These are phyloP conservation scores for Chrysosporium keratinophilum DNA, from an alignment of 2,329 filamentous ascomycete species.

Conservation along the genomic window DNA sequence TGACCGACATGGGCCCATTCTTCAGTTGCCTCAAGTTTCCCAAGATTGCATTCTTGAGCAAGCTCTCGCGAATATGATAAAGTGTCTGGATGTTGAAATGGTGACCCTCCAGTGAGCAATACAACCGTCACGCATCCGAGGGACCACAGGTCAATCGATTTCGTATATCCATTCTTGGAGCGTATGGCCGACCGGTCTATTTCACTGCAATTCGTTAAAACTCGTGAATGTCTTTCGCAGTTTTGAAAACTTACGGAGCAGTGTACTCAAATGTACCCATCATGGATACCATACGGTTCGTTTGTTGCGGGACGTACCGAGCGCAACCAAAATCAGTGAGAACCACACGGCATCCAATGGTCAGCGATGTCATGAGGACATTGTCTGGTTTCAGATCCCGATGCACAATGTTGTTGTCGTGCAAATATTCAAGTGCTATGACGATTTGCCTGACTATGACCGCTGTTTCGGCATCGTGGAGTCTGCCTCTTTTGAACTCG, in stretches of 20 bases:
- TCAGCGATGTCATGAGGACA: conserved; percentile 48
- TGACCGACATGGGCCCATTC: conserved; percentile 36
- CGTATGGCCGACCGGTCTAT: conserved; percentile 5
- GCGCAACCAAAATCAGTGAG: conserved; percentile 54
- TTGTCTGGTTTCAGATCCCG: conserved; percentile 56
- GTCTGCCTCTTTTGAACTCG: conserved; percentile 38
- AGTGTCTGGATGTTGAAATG: conserved; percentile 36
- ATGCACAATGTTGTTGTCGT: conserved; percentile 47
- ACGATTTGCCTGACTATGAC: conserved; percentile 47
- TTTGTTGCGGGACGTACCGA: conserved; percentile 25
- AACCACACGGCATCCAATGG: conserved; percentile 43
- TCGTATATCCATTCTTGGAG: conserved; percentile 37
- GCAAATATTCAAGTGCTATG: conserved; percentile 49
- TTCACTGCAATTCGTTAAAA: conserved; percentile 19
- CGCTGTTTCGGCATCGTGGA: conserved; percentile 44
- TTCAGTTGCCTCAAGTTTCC: conserved; percentile 34
- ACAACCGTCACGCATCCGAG: conserved; percentile 46
- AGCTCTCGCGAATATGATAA: conserved; percentile 23
- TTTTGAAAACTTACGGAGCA: conserved; percentile 44
- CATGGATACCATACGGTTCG: conserved; percentile 43
- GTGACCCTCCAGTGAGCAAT: conserved; percentile 42
- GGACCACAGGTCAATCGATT: conserved; percentile 53
- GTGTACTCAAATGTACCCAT: conserved; percentile 49
- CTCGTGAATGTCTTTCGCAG: background rate
- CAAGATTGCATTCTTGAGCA: conserved; percentile 35